Base-by-base conservation (phyloP, 768 basidiomycete genomes). In the Lyophyllum decastes region DNA sequence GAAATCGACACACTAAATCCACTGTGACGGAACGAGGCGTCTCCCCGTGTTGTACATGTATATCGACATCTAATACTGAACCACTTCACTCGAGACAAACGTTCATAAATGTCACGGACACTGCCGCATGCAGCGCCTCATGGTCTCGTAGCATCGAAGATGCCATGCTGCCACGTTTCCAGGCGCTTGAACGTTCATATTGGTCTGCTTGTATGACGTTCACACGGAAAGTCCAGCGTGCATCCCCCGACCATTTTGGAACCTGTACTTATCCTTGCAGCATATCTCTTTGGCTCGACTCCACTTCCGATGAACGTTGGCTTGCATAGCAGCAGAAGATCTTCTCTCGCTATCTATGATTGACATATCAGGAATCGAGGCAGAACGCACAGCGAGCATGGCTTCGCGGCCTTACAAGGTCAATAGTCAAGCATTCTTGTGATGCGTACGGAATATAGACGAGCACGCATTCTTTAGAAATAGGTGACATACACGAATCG, bases 1-100 rank as follows among this genome's bases (percentile, higher is more conserved):
- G 48, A 49, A 56, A 25, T 38, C 55, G 22, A 49, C 55, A 4
- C 55, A 56, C 38, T 49, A 43, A 22, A 35, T 21, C 8, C 14
- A 25, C 11, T 25, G 27, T 8, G 11, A 11, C 35, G 17, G 24
- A 40, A 34, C 35, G 51, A 22, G 2, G 11, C 17, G 9, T 7
- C 24, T 19, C 17, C n/a, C 4, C 40, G n/a, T 4, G 17, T 21
- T 48, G 40, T 26, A 34, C 40, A 24, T 40, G 8, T 47, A 49
- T 52, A 5, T 52, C 52, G 27, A 30, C 25, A 44, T 17, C n/a
- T 55, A 55, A 55, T 55, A 35, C 38, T 26, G 26, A 10, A 48
- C 46, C 43, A 46, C 52, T 46, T 34, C n/a, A 33, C 21, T 34
- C 43, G 2, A 19, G 24, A 27, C 41, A 40, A 19, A 43, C 38